A percentile compares a stretch with the other conserved stretches of the same genome.
These are phyloP conservation scores for Coemansia aciculifera DNA, from an alignment of 192 early-diverging fungal species.

Conservation along the genomic window DNA sequence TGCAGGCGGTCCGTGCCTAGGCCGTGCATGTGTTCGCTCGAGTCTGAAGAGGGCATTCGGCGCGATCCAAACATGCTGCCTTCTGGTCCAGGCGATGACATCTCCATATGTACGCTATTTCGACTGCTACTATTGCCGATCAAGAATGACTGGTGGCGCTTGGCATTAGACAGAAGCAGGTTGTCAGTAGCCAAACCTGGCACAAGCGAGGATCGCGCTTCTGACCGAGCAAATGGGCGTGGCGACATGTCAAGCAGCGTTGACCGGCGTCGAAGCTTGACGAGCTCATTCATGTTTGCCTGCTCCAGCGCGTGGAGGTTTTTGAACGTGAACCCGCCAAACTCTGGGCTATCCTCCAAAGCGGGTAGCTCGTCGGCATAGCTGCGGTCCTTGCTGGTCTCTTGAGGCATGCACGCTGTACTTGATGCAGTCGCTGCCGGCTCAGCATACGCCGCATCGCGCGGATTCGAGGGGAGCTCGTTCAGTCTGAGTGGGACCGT, in stretches of 20 bases:
- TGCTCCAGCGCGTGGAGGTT: conserved; percentile 87
- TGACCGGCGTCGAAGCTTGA: conserved; percentile 65
- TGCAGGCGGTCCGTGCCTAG: not conserved
- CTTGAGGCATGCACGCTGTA: not conserved
- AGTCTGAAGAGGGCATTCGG: not conserved
- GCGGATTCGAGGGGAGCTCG: not conserved
- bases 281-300: conserved; percentile 84
- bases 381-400: not conserved
- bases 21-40: not conserved
- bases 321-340: conserved; percentile 92
- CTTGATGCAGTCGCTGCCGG: not conserved
- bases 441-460: not conserved
- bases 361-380: conserved; percentile 6
- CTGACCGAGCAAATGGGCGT: not conserved
- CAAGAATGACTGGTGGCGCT: not conserved
- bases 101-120: not conserved
- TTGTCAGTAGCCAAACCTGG: not conserved
- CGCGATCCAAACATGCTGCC: not conserved
- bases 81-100: not conserved
- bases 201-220: conserved; percentile 2
- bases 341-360: conserved; percentile 49
- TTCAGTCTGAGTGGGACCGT: conserved; percentile 24
- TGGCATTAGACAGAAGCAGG: not conserved
- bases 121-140: conserved; percentile 3
- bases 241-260: conserved; percentile 33